These are phyloP conservation scores for Globisporangium echinulatum DNA, from an alignment of 352 stramenopile genomes.

Conservation along the genomic window DNA sequence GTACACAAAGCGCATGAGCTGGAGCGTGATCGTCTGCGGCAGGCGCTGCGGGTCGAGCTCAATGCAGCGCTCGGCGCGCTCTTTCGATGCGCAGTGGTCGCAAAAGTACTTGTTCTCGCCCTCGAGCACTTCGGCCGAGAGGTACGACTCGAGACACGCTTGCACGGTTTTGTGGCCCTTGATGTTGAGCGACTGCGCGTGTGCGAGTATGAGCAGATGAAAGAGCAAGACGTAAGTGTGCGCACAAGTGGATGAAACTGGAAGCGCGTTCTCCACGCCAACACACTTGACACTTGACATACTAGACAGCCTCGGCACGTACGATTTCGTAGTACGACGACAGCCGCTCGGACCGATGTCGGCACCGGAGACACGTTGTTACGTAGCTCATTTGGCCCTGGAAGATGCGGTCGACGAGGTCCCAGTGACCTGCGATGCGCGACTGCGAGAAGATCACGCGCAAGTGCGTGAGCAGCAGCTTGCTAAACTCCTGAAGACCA, in stretches of 20 bases:
- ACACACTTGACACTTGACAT: not conserved
- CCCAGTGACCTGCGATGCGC: conserved; percentile 38
- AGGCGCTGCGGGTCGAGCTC: conserved; percentile 48
- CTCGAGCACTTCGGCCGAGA: conserved; percentile 67
- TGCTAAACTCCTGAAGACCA: conserved; percentile 73
- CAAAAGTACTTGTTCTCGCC: conserved; percentile 88
- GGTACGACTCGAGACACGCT: conserved; percentile 64
- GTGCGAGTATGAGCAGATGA: not conserved
- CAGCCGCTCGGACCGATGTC: conserved; percentile 49
- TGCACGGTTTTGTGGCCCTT: conserved; percentile 73
- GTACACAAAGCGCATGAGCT: conserved; percentile 85
- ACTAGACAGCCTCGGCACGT: conserved; percentile 4
- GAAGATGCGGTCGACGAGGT: conserved; percentile 73
- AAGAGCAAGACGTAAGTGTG: no score
- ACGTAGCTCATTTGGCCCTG: conserved; percentile 82
- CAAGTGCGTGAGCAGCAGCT: conserved; percentile 76
- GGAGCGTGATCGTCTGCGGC: conserved; percentile 67
- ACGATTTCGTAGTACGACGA: conserved; percentile 84
- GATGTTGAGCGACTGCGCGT: conserved; percentile 68
- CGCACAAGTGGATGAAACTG: no score
- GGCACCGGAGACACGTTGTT: conserved; percentile 73
- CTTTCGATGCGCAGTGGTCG: conserved; percentile 63
- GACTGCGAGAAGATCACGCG: conserved; percentile 72
- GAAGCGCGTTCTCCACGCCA: not conserved
- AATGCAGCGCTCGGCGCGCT: conserved; percentile 69